These are phyloP conservation scores for Candida insectorum DNA, from an alignment of 805 yeast genomes.

Conservation along the genomic window DNA sequence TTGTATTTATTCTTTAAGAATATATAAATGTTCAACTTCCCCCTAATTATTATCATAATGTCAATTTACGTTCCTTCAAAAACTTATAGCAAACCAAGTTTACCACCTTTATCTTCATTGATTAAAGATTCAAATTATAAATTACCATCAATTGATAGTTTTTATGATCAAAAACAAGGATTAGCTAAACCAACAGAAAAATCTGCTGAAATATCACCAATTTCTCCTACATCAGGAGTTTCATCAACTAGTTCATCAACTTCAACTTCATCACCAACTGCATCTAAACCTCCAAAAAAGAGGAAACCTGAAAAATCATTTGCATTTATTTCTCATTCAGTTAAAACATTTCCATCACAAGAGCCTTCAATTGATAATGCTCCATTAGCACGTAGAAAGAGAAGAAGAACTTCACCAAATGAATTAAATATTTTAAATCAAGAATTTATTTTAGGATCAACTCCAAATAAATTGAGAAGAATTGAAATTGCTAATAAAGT, in stretches of 20 bases:
- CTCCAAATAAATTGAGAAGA: constrained; percentile 78
- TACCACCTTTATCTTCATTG: constrained; percentile 41
- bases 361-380: constrained; percentile 87
- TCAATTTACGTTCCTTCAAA: constrained; percentile 25
- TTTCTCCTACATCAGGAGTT: too few species aligned
- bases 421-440: constrained; percentile 78
- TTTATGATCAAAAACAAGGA: not conserved
- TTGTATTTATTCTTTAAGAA: not conserved
- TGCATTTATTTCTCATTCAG: constrained; percentile 93
- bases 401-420: constrained; percentile 90
- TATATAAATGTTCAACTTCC: constrained; percentile 3
- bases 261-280: constrained; percentile 2
- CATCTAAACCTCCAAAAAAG: constrained; percentile 9
- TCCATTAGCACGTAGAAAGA: constrained; percentile 88
- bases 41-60: constrained; percentile 3
- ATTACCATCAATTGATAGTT: constrained; percentile 11
- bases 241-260: not conserved
- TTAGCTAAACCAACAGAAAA: too few species aligned
- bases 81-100: constrained; percentile 28
- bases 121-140: constrained; percentile 15
- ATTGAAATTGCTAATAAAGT: constrained; percentile 75
- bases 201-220: too few species aligned
- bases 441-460: constrained; percentile 72
- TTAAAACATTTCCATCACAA: constrained; percentile 77
- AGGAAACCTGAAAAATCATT: constrained; percentile 36